A percentile compares a stretch with the other conserved stretches of the same genome.
Evolutionary conservation across 768 basidiomycete genomes (phyloP).

Genomic region (Russula sp.): DNA sequence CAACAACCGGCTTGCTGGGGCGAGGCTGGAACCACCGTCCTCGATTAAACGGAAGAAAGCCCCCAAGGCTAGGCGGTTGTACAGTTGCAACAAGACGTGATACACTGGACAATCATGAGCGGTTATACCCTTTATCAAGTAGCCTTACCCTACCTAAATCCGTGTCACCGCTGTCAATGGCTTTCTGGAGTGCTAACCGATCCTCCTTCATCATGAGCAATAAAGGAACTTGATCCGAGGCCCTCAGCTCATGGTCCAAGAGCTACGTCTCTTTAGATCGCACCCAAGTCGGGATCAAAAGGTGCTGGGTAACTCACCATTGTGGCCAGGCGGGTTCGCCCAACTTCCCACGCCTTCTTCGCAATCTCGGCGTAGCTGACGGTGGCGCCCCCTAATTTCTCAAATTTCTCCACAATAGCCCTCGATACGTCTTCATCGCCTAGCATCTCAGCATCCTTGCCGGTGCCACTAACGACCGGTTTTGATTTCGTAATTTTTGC

Average conservation of each 20-base stretch:
- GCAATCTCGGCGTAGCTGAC: constrained; percentile 97
- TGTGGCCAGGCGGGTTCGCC: constrained; percentile 74
- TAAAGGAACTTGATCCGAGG: constrained; percentile 92
- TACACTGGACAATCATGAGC: constrained; percentile 57
- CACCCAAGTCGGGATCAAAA: neutral
- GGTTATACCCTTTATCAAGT: neutral
- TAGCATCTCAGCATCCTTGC: constrained; percentile 52
- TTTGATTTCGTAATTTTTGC: constrained; percentile 82
- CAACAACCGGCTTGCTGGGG: constrained; percentile 71
- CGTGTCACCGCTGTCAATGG: constrained; percentile 92
- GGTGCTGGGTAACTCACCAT: constrained; percentile 50
- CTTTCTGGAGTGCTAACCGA: constrained; percentile 78
- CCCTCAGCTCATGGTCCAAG: constrained; percentile 84
- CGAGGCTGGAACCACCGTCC: constrained; percentile 74
- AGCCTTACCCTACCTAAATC: constrained; percentile 66
- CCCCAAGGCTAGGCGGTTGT: constrained; percentile 79
- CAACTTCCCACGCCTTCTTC: constrained; percentile 87
- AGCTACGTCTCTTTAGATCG: constrained; percentile 46
- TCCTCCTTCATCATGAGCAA: constrained; percentile 94
- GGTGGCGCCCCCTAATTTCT: constrained; percentile 68
- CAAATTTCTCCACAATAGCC: constrained; percentile 87
- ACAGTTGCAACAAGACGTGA: constrained; percentile 85
- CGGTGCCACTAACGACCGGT: constrained; percentile 51
- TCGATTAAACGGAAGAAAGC: constrained; percentile 94
- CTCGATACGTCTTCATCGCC: constrained; percentile 79